A percentile compares a stretch with the other conserved stretches of the same genome.
Conservation (phyloP, 495 filamentous ascomycete genomes). For the Jackrogersella minutella region DNA sequence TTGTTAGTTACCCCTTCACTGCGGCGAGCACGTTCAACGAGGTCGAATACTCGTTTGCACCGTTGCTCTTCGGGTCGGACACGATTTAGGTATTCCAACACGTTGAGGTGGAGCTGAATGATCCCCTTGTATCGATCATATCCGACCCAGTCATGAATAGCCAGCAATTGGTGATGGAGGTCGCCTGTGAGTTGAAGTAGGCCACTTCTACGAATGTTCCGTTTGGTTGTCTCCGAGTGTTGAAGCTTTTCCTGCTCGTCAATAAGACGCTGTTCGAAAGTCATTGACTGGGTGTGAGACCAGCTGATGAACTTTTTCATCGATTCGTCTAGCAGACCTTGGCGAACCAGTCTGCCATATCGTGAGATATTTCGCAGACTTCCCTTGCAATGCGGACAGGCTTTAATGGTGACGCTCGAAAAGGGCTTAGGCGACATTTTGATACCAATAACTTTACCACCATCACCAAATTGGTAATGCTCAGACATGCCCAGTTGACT, state of each 20-base stretch:
- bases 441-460: slow-evolving; percentile 16
- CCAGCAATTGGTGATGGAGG: slow-evolving; percentile 1
- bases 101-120: slow-evolving; percentile 47
- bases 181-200: background rate
- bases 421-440: slow-evolving; percentile 53
- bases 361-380: slow-evolving; percentile 67
- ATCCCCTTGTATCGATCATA: slow-evolving; percentile 23
- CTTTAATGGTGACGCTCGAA: slow-evolving; percentile 57
- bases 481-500: slow-evolving; percentile 58
- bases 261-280: slow-evolving; percentile 17
- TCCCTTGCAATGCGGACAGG: slow-evolving; percentile 68
- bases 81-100: slow-evolving; percentile 48
- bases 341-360: slow-evolving; percentile 70
- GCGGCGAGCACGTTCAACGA: slow-evolving; percentile 54
- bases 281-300: slow-evolving; percentile 26
- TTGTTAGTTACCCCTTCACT: slow-evolving; percentile 33
- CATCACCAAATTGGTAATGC: slow-evolving; percentile 59
- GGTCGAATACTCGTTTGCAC: slow-evolving; percentile 54
- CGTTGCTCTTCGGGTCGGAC: slow-evolving; percentile 61
- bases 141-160: slow-evolving; percentile 6
- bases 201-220: background rate
- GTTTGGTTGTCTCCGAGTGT: background rate
- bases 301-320: slow-evolving; percentile 70
- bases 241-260: slow-evolving; percentile 22
- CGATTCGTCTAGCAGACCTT: slow-evolving; percentile 67